Percentiles rank a stretch among this genome's conserved stretches.
Evolutionary conservation across 192 early-diverging fungal genomes (phyloP).

Genomic region (Linnemannia schmuckeri): DNA sequence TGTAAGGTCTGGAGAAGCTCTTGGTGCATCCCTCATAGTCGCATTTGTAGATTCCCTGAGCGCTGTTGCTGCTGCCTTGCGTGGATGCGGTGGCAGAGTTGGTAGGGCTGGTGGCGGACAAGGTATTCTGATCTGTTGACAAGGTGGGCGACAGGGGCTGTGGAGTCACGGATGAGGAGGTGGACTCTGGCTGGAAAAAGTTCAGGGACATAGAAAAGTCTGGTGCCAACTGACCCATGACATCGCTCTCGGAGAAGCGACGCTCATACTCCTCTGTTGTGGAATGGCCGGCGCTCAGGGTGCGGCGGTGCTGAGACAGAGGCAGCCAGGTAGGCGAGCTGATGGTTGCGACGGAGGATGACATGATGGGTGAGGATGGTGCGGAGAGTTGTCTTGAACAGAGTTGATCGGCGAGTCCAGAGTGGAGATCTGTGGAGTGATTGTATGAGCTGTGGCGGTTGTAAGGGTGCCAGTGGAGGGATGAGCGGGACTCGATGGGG

Average conservation of each 20-base stretch:
- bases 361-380: constrained; percentile 20
- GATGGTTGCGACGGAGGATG: not conserved
- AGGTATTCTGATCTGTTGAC: not conserved
- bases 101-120: not conserved
- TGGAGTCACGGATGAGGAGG: not conserved
- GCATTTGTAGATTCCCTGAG: constrained; percentile 57
- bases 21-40: constrained; percentile 75
- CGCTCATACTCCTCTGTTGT: constrained; percentile 22
- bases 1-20: constrained; percentile 81
- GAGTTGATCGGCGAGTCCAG: not conserved
- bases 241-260: constrained; percentile 35
- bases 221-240: constrained; percentile 21
- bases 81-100: not conserved
- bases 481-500: constrained; percentile 8
- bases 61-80: not conserved
- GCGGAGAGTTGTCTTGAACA: constrained; percentile 19
- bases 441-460: constrained; percentile 1
- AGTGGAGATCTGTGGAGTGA: not conserved
- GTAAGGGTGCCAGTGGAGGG: constrained; percentile 32
- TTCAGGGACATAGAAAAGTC: constrained; percentile 14
- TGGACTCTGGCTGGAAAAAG: constrained; percentile 2
- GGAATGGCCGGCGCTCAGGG: constrained; percentile 14
- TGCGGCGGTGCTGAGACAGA: constrained; percentile 27
- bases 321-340: not conserved
- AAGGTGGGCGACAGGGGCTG: not conserved